These are phyloP conservation scores for Penicillium longicatenatum DNA, from an alignment of 495 filamentous ascomycete species.

Conservation along the genomic window DNA sequence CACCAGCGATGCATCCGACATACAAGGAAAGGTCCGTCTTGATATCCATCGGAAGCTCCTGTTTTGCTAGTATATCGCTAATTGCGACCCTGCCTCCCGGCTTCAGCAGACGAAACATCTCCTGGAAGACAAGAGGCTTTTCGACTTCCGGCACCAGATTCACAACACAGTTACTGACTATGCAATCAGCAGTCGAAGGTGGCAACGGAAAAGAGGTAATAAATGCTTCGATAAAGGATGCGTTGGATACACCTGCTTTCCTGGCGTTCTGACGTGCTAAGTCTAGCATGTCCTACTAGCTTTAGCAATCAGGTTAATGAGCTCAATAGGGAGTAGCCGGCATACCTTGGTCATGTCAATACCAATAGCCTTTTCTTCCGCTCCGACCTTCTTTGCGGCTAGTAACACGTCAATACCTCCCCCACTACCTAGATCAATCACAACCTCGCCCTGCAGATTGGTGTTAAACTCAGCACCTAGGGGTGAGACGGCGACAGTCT, in stretches of 20 bases:
- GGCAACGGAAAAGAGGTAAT: slow-evolving; percentile 57
- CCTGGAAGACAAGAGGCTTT: slow-evolving; percentile 58
- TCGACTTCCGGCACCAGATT: slow-evolving; percentile 63
- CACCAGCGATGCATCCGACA: slow-evolving; percentile 63
- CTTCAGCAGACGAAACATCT: slow-evolving; percentile 64
- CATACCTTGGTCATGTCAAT: slow-evolving; percentile 66
- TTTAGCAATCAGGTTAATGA: background rate
- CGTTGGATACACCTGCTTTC: slow-evolving; percentile 44
- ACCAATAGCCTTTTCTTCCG: slow-evolving; percentile 57
- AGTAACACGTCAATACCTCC: slow-evolving; percentile 67
- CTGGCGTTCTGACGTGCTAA: slow-evolving; percentile 45
- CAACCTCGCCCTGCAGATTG: slow-evolving; percentile 56
- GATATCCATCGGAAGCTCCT: slow-evolving; percentile 51
- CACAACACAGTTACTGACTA: slow-evolving; percentile 67
- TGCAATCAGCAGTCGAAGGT: slow-evolving; percentile 50
- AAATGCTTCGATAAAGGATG: slow-evolving; percentile 51
- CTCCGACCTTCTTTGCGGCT: slow-evolving; percentile 58
- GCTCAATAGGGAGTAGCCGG: background rate
- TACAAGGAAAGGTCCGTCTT: slow-evolving; percentile 52
- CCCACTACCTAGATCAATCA: slow-evolving; percentile 65
- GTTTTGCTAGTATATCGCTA: slow-evolving; percentile 63
- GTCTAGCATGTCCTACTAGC: slow-evolving; percentile 49
- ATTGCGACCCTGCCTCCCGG: slow-evolving; percentile 64
- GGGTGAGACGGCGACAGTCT: slow-evolving; percentile 9
- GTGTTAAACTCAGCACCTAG: slow-evolving; percentile 8